These are phyloP conservation scores for Capillidium rhysosporum DNA, from an alignment of 371 early-diverging fungal genomes.

Conservation along the genomic window DNA sequence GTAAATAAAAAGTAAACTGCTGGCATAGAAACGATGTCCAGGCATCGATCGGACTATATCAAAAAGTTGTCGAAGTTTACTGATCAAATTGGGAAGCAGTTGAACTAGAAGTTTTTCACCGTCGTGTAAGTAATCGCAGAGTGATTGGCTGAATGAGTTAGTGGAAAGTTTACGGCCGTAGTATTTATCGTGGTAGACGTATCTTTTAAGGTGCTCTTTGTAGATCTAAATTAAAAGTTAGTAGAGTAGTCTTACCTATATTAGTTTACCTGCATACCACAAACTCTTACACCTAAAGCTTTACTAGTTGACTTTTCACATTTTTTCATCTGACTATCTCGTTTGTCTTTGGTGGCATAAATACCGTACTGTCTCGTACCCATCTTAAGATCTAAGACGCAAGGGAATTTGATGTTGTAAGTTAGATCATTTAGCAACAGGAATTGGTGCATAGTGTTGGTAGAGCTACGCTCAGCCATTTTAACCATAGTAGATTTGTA, in stretches of 20 bases:
- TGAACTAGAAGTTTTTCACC: conserved; percentile 39
- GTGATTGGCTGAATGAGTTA: conserved; percentile 43
- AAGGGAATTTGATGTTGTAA: conserved; percentile 62
- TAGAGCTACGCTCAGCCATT: conserved; percentile 12
- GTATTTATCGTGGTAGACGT: conserved; percentile 77
- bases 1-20: conserved; percentile 64
- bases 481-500: conserved; percentile 13
- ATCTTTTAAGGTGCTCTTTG: conserved; percentile 37
- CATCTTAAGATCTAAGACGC: conserved; percentile 94
- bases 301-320: conserved; percentile 79
- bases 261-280: conserved; percentile 79
- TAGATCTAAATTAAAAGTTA: conserved; percentile 34
- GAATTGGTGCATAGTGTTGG: conserved; percentile 17
- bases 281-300: conserved; percentile 77
- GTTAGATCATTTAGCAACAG: conserved; percentile 85
- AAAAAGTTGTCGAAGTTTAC: conserved; percentile 44
- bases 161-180: conserved; percentile 62
- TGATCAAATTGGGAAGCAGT: conserved; percentile 52
- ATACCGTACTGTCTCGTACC: conserved; percentile 93
- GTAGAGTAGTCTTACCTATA: not conserved
- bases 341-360: conserved; percentile 60
- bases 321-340: conserved; percentile 66
- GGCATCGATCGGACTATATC: conserved; percentile 43
- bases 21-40: conserved; percentile 75
- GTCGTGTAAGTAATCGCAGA: conserved; percentile 58